These are phyloP conservation scores for Chenopodium berlandieri DNA, from an alignment of 148 eudicot species.

Conservation along the genomic window DNA sequence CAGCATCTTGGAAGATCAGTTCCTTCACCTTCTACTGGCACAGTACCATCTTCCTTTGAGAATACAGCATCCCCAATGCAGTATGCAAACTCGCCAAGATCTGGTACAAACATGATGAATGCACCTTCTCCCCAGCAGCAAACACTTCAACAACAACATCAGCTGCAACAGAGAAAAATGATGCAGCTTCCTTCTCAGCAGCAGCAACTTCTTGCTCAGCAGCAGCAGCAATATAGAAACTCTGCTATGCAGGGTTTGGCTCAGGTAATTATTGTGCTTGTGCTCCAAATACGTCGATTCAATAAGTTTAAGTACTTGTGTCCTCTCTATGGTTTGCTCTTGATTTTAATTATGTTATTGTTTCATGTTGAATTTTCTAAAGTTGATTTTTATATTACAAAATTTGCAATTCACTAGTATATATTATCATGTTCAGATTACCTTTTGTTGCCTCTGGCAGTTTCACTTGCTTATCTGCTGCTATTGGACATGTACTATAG, in stretches of 20 bases:
- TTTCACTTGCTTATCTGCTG: background rate
- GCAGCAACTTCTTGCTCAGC: slow-evolving; percentile 69
- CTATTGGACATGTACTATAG: background rate
- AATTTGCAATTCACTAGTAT: background rate
- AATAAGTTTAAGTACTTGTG: background rate
- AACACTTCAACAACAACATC: slow-evolving; percentile 50
- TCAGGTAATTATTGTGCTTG: slow-evolving; percentile 46
- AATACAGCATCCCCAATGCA: slow-evolving; percentile 83
- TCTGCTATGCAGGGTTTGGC: slow-evolving; percentile 65
- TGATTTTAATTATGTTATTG: background rate
- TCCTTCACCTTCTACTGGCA: slow-evolving; percentile 78
- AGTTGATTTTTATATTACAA: background rate
- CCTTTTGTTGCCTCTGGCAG: background rate
- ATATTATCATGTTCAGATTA: background rate
- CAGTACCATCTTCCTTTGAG: slow-evolving; percentile 61
- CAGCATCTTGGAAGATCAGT: slow-evolving; percentile 74
- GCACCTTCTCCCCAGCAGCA: slow-evolving; percentile 97
- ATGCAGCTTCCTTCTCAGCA: slow-evolving; percentile 79
- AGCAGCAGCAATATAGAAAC: slow-evolving; percentile 73
- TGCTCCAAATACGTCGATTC: background rate
- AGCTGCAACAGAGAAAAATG: slow-evolving; percentile 67
- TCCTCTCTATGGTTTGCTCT: background rate
- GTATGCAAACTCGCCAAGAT: slow-evolving; percentile 94
- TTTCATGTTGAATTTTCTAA: background rate
- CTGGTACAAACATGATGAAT: slow-evolving; percentile 79